These are phyloP conservation scores for Karstenula rhodostoma DNA, from an alignment of 2,329 filamentous ascomycete genomes.

Conservation along the genomic window DNA sequence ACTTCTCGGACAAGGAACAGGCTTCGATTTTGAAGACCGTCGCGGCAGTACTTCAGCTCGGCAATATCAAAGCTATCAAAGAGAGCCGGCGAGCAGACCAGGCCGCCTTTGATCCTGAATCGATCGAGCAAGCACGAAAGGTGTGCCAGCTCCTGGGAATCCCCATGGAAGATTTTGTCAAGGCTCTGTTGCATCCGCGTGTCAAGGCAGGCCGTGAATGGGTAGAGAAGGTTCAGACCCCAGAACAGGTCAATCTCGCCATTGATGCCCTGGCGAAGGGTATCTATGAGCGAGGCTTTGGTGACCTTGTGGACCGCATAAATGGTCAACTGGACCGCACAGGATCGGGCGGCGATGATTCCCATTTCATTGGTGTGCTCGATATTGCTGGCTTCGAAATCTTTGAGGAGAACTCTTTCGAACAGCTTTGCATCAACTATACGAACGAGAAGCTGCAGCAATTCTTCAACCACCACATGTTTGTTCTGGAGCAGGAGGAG, in stretches of 20 bases:
- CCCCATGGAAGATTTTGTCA: constrained; percentile 81
- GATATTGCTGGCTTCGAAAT: constrained; percentile 99
- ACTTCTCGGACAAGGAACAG: constrained; percentile 87
- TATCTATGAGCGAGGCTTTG: constrained; percentile 96
- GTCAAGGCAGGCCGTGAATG: constrained; percentile 97
- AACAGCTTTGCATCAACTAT: constrained; percentile 99
- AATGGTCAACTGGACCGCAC: constrained; percentile 91
- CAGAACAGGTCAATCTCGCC: constrained; percentile 89
- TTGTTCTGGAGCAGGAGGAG: constrained; percentile 97
- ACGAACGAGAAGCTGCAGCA: constrained; percentile 99
- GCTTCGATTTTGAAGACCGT: constrained; percentile 83
- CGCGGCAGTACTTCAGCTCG: constrained; percentile 89
- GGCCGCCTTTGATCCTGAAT: constrained; percentile 79
- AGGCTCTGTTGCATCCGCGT: constrained; percentile 86
- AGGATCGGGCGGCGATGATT: constrained; percentile 83
- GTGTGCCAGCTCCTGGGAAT: constrained; percentile 89
- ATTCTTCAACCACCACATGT: constrained; percentile 99
- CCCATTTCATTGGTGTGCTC: constrained; percentile 94
- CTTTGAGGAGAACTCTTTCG: constrained; percentile 98
- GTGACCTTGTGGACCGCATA: constrained; percentile 89
- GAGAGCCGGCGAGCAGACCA: constrained; percentile 93
- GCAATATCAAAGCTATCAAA: constrained; percentile 88
- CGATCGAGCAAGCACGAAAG: constrained; percentile 75
- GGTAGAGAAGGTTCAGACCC: constrained; percentile 98
- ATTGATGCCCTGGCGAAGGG: constrained; percentile 94